phyloP scores from a whole-genome alignment of 352 stramenopile species.

The Globisporangium cylindrosporum region DNA sequence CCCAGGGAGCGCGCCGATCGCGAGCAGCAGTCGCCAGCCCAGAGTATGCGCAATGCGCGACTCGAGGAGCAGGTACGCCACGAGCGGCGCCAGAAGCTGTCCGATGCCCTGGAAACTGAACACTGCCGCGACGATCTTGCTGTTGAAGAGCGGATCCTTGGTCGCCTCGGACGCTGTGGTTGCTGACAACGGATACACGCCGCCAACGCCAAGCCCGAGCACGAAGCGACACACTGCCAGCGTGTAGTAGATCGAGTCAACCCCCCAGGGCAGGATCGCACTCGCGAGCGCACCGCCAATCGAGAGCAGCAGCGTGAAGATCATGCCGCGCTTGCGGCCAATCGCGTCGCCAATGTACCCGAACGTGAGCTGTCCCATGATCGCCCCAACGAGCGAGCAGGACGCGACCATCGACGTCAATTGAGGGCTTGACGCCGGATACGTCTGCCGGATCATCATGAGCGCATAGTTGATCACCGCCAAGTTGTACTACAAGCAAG shows the following conservation, averaged over 20 bases:
- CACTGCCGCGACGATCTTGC: conserved; percentile 42
- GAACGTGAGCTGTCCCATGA: conserved; percentile 76
- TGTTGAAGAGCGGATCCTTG: conserved; percentile 40
- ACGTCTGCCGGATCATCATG: conserved; percentile 38
- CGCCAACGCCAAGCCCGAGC: conserved; percentile 72
- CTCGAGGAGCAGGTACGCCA: conserved; percentile 13
- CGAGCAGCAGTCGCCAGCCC: conserved; percentile 13
- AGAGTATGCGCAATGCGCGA: conserved; percentile 7
- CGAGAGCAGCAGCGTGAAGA: conserved; percentile 69
- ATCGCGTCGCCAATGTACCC: conserved; percentile 73
- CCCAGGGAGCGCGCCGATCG: conserved; percentile 4
- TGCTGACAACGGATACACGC: conserved; percentile 80
- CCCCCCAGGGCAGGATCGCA: conserved; percentile 56
- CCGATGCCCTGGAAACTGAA: conserved; percentile 20
- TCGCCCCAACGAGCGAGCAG: conserved; percentile 74
- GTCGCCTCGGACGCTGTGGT: conserved; percentile 39
- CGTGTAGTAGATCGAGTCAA: conserved; percentile 53
- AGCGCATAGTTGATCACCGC: conserved; percentile 23
- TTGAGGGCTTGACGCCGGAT: conserved; percentile 45
- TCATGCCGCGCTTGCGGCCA: conserved; percentile 69
- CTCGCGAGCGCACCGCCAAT: conserved; percentile 57
- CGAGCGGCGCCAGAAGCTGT: conserved; percentile 11
- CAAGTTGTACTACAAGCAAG: conserved; percentile 13
- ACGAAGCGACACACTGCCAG: conserved; percentile 70
- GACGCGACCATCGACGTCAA: conserved; percentile 65